These are phyloP conservation scores for Dioszegia crocea DNA, from an alignment of 768 basidiomycete genomes.

Conservation along the genomic window DNA sequence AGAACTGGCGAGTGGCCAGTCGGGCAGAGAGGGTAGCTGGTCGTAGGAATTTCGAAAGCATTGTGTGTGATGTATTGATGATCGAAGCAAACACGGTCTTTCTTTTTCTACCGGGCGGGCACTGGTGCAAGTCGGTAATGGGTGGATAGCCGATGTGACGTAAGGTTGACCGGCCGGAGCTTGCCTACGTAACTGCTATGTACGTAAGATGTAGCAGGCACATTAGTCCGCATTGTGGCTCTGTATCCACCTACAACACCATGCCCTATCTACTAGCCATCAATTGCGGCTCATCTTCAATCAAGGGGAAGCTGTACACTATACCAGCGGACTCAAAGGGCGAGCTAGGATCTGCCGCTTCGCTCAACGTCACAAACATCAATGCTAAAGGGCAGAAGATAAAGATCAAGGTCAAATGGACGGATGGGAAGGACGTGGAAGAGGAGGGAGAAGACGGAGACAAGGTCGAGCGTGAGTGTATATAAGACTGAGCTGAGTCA, in stretches of 20 bases:
- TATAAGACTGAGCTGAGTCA: conserved; percentile 6
- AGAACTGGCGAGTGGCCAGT: conserved; percentile 12
- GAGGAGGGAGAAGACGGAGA: conserved; percentile 43
- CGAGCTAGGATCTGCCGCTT: conserved; percentile 28
- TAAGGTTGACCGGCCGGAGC: too few relatives aligned
- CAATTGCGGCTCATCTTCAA: conserved; percentile 79
- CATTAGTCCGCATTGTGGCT: too few relatives aligned
- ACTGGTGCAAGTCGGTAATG: too few relatives aligned
- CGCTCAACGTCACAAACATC: conserved; percentile 35
- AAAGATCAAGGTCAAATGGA: conserved; percentile 50
- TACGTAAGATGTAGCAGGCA: too few relatives aligned
- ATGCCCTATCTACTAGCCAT: conserved; percentile 58
- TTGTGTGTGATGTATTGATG: neutral
- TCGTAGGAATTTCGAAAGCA: conserved; percentile 13
- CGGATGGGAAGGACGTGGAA: conserved; percentile 22
- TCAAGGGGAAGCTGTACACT: conserved; percentile 71
- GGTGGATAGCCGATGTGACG: neutral
- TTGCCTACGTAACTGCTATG: too few relatives aligned
- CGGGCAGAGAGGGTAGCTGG: neutral
- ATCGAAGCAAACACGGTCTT: too few relatives aligned
- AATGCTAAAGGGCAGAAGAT: conserved; percentile 50
- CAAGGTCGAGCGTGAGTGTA: conserved; percentile 41
- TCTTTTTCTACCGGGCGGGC: too few relatives aligned
- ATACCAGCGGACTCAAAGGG: conserved; percentile 28
- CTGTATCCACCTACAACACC: neutral